A percentile compares a stretch with the other conserved stretches of the same genome.
Conservation (phyloP, 768 basidiomycete genomes). For the Hygrophoropsis aurantiaca region DNA sequence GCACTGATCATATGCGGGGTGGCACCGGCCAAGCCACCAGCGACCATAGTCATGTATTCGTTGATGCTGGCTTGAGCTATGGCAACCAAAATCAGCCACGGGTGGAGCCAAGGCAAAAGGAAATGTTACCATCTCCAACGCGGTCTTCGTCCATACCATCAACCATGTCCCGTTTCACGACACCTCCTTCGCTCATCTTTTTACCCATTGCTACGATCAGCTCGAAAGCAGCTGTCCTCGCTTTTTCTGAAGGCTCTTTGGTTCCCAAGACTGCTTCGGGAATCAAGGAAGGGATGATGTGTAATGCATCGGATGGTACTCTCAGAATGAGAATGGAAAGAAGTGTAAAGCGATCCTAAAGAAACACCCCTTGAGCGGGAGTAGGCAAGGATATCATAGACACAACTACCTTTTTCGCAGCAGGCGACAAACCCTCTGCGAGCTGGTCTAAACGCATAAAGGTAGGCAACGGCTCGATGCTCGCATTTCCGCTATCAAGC, state of each 20-base stretch:
- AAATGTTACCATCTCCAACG: conserved; percentile 38
- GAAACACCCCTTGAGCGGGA: conserved; percentile 4
- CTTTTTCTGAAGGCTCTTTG: conserved; percentile 95
- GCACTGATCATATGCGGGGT: conserved; percentile 99
- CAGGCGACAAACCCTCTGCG: conserved; percentile 65
- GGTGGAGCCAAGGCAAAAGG: conserved; percentile 4
- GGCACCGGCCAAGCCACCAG: conserved; percentile 89
- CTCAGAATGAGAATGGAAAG: conserved; percentile 65
- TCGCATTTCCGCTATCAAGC: conserved; percentile 61
- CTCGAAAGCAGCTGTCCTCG: conserved; percentile 86
- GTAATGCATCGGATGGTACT: conserved; percentile 70
- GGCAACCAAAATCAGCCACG: conserved; percentile 11
- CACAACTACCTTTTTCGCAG: conserved; percentile 80
- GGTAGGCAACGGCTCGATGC: conserved; percentile 53
- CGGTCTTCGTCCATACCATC: conserved; percentile 82
- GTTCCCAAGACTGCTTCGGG: conserved; percentile 95
- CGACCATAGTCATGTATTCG: conserved; percentile 96
- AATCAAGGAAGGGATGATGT: conserved; percentile 84
- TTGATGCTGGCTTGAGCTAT: conserved; percentile 72
- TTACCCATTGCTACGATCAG: conserved; percentile 87
- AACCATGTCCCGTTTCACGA: conserved; percentile 72
- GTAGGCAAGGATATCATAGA: neutral
- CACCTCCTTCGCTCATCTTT: conserved; percentile 87
- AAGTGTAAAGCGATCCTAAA: conserved; percentile 80
- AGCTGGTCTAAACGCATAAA: conserved; percentile 66